A percentile compares a stretch with the other conserved stretches of the same genome.
phyloP scores from a whole-genome alignment of 2,329 filamentous ascomycete genomes.

The Ceratocystis diversiconidia region DNA sequence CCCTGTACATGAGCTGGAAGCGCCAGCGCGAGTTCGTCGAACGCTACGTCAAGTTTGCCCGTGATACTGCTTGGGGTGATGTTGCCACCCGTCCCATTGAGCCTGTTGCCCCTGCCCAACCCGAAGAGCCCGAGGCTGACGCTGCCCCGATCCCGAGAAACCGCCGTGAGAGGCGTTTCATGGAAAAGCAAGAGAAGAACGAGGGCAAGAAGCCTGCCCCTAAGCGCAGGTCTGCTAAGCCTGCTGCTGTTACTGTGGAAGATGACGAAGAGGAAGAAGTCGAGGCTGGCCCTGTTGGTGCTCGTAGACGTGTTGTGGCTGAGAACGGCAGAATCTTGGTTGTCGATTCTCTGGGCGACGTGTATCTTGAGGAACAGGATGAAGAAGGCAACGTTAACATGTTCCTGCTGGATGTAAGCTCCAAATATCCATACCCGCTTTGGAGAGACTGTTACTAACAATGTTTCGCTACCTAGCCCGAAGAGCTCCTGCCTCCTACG shows the following conservation, averaged over 20 bases:
- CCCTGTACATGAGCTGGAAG: conserved; percentile 74
- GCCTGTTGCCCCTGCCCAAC: conserved; percentile 26
- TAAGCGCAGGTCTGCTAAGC: conserved; percentile 24
- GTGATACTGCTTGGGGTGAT: conserved; percentile 80
- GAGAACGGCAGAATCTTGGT: conserved; percentile 93
- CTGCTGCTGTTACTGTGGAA: conserved; percentile 26
- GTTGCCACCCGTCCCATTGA: conserved; percentile 45
- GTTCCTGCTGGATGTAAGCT: conserved; percentile 72
- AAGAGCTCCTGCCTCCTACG: conserved; percentile 65
- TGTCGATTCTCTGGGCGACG: conserved; percentile 81
- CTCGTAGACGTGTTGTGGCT: conserved; percentile 75
- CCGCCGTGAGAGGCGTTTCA: conserved; percentile 72
- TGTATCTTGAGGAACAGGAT: conserved; percentile 84
- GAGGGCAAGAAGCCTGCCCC: conserved; percentile 43
- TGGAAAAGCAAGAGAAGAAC: conserved; percentile 71
- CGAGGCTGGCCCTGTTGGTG: conserved; percentile 50
- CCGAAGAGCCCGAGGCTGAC: conserved; percentile 27
- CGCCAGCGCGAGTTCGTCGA: conserved; percentile 83
- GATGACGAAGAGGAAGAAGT: conserved; percentile 34
- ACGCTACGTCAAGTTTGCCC: conserved; percentile 78
- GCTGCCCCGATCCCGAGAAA: conserved; percentile 50
- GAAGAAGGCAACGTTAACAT: conserved; percentile 74
- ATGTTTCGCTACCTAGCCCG: conserved; percentile 39
- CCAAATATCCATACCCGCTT: background rate
- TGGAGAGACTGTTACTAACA: background rate